These are phyloP conservation scores for Paramecium sexaurelia DNA, from an alignment of 73 alveolate species.

Conservation along the genomic window DNA sequence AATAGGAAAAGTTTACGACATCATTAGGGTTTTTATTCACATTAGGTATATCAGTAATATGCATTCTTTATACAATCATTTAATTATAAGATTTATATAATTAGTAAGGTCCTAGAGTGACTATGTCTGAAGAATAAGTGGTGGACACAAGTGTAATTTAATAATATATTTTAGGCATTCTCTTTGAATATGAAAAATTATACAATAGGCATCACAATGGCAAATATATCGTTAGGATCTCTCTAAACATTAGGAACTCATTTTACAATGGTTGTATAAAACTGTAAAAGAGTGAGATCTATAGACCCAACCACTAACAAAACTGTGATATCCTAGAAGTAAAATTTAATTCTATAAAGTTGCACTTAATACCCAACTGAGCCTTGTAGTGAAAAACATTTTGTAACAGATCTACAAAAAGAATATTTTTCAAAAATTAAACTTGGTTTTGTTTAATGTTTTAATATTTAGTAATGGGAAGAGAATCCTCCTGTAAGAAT, in stretches of 20 bases:
- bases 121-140: neutral
- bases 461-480: neutral
- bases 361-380: conserved; percentile 21
- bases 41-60: neutral
- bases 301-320: conserved; percentile 2
- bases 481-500: conserved; percentile 34
- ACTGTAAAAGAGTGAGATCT: conserved; percentile 7
- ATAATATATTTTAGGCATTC: neutral
- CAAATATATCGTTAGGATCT: neutral
- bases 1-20: conserved; percentile 1
- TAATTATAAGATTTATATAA: neutral
- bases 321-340: neutral
- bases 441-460: neutral
- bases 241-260: neutral
- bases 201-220: neutral
- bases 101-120: neutral
- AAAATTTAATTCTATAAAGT: neutral
- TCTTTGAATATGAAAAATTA: neutral
- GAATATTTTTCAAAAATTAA: neutral
- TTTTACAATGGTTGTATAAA: neutral
- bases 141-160: conserved; percentile 11
- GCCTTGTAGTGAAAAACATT: neutral
- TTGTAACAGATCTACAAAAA: neutral
- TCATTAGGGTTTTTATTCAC: neutral
- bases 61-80: neutral